A percentile compares a stretch with the other conserved stretches of the same genome.
phyloP scores from a whole-genome alignment of 176 grass and related monocot species.

The Aegilops umbellulata region DNA sequence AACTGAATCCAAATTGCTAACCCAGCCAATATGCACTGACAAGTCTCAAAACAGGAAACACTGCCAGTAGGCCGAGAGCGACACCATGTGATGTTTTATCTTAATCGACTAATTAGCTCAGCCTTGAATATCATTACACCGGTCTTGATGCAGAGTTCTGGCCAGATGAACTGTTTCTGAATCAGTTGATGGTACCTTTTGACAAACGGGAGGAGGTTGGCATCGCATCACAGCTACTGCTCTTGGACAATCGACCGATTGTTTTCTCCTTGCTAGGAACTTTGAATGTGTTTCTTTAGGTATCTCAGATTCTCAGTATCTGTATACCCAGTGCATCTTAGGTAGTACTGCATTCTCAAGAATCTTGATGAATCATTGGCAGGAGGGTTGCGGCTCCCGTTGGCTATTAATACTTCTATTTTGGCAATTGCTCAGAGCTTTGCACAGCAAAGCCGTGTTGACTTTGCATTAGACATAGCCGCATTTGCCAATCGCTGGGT shows the following conservation, averaged over 20 bases:
- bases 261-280: neutral
- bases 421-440: neutral
- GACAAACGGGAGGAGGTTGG: neutral
- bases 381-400: neutral
- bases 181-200: neutral
- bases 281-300: neutral
- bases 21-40: neutral
- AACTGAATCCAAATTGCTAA: constrained; percentile 21
- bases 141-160: neutral
- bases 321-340: neutral
- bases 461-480: neutral
- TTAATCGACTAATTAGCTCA: neutral
- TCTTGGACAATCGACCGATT: neutral
- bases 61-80: neutral
- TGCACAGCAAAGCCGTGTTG: neutral
- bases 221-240: neutral
- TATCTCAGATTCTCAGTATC: neutral
- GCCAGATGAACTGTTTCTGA: constrained; percentile 14
- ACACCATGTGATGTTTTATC: neutral
- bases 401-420: neutral
- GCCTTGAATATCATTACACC: no score
- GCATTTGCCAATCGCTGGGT: neutral
- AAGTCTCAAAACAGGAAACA: constrained; percentile 2
- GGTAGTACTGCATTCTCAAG: neutral
- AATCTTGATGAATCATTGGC: neutral